Evolutionary conservation across 2,329 filamentous ascomycete species (phyloP).

Genomic region (Moelleriella libera): DNA sequence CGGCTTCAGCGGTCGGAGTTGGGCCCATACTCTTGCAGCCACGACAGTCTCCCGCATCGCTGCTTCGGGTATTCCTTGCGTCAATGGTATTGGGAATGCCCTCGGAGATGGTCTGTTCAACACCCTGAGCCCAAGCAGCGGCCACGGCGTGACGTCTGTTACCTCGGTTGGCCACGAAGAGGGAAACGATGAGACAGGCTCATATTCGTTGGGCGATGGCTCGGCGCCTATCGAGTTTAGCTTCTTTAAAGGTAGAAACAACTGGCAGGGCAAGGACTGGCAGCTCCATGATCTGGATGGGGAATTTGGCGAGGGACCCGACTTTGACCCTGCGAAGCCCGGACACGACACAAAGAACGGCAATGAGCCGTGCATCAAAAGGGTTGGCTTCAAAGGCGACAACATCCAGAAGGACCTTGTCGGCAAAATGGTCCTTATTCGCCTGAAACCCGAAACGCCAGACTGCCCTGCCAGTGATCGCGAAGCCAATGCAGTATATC

Average conservation of each 20-base stretch:
- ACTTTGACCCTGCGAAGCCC: neutral
- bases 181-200: neutral
- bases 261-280: neutral
- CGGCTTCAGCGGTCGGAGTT: neutral
- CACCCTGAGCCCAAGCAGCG: neutral
- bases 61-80: slow-evolving; percentile 1
- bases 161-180: slow-evolving; percentile 1
- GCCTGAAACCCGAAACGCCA: neutral
- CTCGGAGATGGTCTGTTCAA: neutral
- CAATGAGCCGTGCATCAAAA: neutral
- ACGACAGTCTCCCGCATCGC: slow-evolving; percentile 1
- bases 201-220: neutral
- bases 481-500: neutral
- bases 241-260: neutral
- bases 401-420: neutral
- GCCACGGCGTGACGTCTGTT: slow-evolving; percentile 1
- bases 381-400: neutral
- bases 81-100: slow-evolving; percentile 1
- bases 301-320: neutral
- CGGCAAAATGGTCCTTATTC: neutral
- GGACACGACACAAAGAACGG: neutral
- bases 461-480: neutral
- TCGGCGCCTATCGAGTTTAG: neutral
- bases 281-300: neutral
- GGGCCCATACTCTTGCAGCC: neutral